A percentile compares a stretch with the other conserved stretches of the same genome.
Evolutionary conservation across 1,139 yeast species (phyloP).

Genomic region (Saccharomycopsis hybrid): DNA sequence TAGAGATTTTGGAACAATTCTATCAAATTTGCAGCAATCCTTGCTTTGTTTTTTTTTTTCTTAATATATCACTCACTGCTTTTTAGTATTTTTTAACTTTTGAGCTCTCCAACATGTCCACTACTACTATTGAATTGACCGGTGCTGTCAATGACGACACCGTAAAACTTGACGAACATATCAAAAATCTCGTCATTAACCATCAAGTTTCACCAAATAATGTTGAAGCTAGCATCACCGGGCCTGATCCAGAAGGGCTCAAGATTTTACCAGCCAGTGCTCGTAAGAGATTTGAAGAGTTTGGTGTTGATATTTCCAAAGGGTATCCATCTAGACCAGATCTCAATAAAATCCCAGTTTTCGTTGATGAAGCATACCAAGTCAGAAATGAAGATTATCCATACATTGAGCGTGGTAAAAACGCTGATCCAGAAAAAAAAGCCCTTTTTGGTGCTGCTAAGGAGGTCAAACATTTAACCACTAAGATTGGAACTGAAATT

Average conservation of each 20-base stretch:
- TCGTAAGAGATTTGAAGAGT: slow-evolving; percentile 31
- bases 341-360: slow-evolving; percentile 36
- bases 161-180: neutral
- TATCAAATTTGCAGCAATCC: too few species aligned
- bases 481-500: slow-evolving; percentile 50
- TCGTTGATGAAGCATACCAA: slow-evolving; percentile 44
- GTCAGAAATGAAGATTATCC: slow-evolving; percentile 38
- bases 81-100: neutral
- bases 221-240: slow-evolving; percentile 4
- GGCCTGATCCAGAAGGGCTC: slow-evolving; percentile 19
- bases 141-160: too few species aligned
- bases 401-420: slow-evolving; percentile 41
- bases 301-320: slow-evolving; percentile 36
- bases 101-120: neutral
- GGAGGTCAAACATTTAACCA: slow-evolving; percentile 42
- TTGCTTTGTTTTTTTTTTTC: too few species aligned
- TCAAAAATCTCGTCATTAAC: neutral
- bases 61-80: neutral
- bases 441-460: slow-evolving; percentile 47
- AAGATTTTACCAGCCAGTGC: slow-evolving; percentile 34
- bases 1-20: too few species aligned
- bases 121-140: too few species aligned
- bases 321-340: slow-evolving; percentile 41
- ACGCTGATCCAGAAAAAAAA: slow-evolving; percentile 49
- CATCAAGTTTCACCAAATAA: neutral